Conservation (phyloP, 148 eudicot genomes). For the Silene latifolia region DNA sequence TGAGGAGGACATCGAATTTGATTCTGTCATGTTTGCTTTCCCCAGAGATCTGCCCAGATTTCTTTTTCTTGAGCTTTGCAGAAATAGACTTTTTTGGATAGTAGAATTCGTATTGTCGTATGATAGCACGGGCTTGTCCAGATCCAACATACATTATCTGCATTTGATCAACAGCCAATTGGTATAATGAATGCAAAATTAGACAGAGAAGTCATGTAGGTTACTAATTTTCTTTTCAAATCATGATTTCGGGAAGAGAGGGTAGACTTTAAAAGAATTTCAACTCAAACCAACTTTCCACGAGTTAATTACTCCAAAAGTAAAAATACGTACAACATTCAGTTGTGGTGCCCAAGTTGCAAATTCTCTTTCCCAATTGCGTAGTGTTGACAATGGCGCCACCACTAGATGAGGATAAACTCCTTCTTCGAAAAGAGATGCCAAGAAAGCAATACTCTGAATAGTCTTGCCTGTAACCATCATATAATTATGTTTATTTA, state of each 20-base stretch:
- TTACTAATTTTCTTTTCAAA: background rate
- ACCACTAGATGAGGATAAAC: slow-evolving; percentile 78
- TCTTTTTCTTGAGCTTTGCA: slow-evolving; percentile 81
- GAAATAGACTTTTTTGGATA: slow-evolving; percentile 53
- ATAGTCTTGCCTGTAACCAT: slow-evolving; percentile 87
- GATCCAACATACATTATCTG: slow-evolving; percentile 99
- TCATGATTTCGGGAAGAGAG: background rate
- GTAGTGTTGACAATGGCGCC: slow-evolving; percentile 96
- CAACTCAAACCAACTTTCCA: slow-evolving; percentile 6
- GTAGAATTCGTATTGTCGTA: slow-evolving; percentile 84
- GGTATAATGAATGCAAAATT: slow-evolving; percentile 6
- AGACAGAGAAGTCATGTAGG: background rate
- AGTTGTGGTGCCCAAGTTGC: slow-evolving; percentile 97
- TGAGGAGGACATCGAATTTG: slow-evolving; percentile 89
- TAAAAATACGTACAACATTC: slow-evolving; percentile 79
- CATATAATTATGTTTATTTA: background rate
- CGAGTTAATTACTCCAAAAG: slow-evolving; percentile 1
- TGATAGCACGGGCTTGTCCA: slow-evolving; percentile 70
- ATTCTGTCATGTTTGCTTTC: slow-evolving; percentile 88
- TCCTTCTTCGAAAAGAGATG: slow-evolving; percentile 72
- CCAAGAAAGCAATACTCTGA: slow-evolving; percentile 94
- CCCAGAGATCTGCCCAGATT: slow-evolving; percentile 54
- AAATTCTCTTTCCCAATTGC: slow-evolving; percentile 99
- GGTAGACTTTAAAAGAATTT: background rate
- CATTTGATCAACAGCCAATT: slow-evolving; percentile 16